phyloP scores from a whole-genome alignment of 345 rosid species.

The Euphorbia tirucalli region DNA sequence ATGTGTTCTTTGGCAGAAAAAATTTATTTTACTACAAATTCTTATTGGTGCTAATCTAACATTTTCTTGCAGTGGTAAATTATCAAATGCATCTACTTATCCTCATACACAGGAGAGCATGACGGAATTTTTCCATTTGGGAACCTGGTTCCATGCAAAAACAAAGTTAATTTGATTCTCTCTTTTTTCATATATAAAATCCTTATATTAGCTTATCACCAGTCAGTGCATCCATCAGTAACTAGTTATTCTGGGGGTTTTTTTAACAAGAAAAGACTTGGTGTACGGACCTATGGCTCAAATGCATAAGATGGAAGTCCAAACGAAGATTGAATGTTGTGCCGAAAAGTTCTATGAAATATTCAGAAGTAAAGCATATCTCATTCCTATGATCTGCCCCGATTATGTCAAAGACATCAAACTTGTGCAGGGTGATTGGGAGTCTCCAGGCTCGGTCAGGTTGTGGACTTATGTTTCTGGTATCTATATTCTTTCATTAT shows the following conservation, averaged over 20 bases:
- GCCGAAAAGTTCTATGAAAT: slow-evolving; percentile 19
- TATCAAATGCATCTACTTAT: no score
- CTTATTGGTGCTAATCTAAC: no score
- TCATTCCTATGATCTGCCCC: slow-evolving; percentile 12
- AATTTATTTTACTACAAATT: no score
- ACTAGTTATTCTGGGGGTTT: neutral
- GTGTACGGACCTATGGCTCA: no score
- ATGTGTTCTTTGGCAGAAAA: no score
- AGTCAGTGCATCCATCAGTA: no score
- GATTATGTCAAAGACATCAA: slow-evolving; percentile 11
- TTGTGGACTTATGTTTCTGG: slow-evolving; percentile 14
- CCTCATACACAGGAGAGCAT: no score
- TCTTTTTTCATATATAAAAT: neutral
- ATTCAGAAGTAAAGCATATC: slow-evolving; percentile 15
- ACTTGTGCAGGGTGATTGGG: slow-evolving; percentile 20
- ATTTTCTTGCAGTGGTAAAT: no score
- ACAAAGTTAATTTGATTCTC: neutral
- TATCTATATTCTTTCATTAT: neutral
- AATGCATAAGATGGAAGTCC: slow-evolving; percentile 16
- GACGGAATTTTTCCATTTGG: no score
- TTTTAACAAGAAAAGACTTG: neutral
- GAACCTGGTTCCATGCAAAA: neutral
- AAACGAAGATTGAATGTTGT: slow-evolving; percentile 18
- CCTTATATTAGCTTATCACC: neutral
- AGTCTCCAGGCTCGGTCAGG: slow-evolving; percentile 23